A percentile compares a stretch with the other conserved stretches of the same genome.
Conservation (phyloP, 495 filamentous ascomycete genomes). For the Oleoguttula mirabilis region DNA sequence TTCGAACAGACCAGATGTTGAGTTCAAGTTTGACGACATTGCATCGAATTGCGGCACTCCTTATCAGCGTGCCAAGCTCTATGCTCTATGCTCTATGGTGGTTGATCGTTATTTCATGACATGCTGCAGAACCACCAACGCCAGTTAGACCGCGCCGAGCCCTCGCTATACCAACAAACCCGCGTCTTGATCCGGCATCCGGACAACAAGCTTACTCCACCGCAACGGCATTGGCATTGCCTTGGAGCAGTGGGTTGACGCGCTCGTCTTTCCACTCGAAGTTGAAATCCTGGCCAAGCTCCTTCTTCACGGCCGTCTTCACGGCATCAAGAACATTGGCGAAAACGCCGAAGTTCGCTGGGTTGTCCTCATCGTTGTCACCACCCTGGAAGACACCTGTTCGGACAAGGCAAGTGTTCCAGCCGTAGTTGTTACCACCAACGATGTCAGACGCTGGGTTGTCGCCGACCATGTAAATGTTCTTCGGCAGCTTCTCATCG, state of each 20-base stretch:
- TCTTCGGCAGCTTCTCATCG: constrained; percentile 54
- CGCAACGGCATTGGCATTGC: constrained; percentile 41
- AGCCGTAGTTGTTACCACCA: constrained; percentile 70
- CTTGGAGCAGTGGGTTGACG: constrained; percentile 54
- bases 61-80: too few relatives aligned
- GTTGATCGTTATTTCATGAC: too few relatives aligned
- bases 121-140: too few relatives aligned
- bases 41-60: too few relatives aligned
- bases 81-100: too few relatives aligned
- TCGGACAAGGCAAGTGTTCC: constrained; percentile 62
- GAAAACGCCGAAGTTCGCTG: constrained; percentile 29
- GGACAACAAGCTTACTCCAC: constrained; percentile 32
- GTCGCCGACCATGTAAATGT: constrained; percentile 76
- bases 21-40: too few relatives aligned
- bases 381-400: constrained; percentile 49
- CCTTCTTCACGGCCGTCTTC: constrained; percentile 24
- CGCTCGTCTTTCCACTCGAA: constrained; percentile 28
- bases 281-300: constrained; percentile 25
- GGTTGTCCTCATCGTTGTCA: constrained; percentile 28
- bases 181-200: too few relatives aligned
- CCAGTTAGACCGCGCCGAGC: too few relatives aligned
- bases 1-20: too few relatives aligned
- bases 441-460: constrained; percentile 70
- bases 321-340: constrained; percentile 27
- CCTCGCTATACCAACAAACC: too few relatives aligned